Percentiles rank a stretch among this genome's conserved stretches.
Conservation (phyloP, 192 early-diverging fungal genomes). For the Chytriomyces sp. region DNA sequence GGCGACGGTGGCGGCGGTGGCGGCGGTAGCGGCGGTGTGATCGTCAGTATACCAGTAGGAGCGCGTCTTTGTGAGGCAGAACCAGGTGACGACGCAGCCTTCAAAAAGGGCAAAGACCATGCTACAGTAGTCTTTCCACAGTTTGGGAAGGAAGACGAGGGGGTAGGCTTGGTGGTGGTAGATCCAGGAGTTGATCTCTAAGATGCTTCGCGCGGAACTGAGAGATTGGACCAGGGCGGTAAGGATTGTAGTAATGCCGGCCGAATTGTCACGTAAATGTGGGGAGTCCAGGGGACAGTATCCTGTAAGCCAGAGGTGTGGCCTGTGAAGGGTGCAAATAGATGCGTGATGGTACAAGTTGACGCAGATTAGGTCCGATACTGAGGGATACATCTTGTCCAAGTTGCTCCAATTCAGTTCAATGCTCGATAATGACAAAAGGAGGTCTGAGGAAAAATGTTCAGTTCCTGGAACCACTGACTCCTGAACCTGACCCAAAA, state of each 20-base stretch:
- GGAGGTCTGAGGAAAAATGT: too few species aligned
- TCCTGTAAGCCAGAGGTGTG: neutral
- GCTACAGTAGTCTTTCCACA: neutral
- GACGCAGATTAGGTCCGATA: neutral
- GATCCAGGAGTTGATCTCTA: neutral
- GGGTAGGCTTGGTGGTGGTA: neutral
- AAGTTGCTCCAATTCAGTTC: neutral
- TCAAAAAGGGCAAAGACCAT: neutral
- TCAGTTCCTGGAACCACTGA: too few species aligned
- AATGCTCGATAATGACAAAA: neutral
- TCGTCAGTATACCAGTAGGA: too few species aligned
- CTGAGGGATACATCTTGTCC: neutral
- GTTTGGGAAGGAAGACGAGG: neutral
- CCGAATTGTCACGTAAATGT: neutral
- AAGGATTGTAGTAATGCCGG: neutral
- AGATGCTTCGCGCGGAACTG: neutral
- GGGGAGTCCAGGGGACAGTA: neutral
- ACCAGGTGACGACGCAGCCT: neutral
- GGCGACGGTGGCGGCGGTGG: too few species aligned
- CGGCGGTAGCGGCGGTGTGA: too few species aligned
- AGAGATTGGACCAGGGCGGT: neutral
- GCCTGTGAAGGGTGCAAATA: neutral
- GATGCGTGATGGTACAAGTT: neutral
- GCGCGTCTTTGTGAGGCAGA: neutral
- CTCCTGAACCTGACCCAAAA: neutral